phyloP scores from a whole-genome alignment of 75 land plant species.

The Larix kaempferi region DNA sequence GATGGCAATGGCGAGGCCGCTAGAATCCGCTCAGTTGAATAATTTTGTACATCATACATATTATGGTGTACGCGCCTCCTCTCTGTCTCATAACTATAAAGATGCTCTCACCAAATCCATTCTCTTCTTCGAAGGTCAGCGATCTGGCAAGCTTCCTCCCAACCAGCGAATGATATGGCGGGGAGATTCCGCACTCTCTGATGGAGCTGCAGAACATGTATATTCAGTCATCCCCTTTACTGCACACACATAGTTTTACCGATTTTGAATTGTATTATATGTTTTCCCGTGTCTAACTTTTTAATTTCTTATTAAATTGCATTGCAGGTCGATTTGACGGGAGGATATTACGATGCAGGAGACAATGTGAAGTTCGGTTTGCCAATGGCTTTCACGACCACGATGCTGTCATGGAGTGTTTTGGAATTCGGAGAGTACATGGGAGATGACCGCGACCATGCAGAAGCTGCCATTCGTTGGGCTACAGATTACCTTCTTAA shows the following conservation, averaged over 20 bases:
- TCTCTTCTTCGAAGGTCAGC: constrained; percentile 38
- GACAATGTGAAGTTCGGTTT: constrained; percentile 76
- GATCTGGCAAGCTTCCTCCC: constrained; percentile 32
- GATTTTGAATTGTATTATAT: no score
- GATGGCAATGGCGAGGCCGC: no score
- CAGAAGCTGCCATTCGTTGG: constrained; percentile 55
- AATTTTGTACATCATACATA: no score
- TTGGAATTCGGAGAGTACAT: constrained; percentile 45
- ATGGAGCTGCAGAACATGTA: constrained; percentile 24
- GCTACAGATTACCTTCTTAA: constrained; percentile 68
- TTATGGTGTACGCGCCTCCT: background rate
- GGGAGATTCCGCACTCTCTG: constrained; percentile 26
- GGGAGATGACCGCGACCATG: constrained; percentile 42
- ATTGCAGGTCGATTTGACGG: constrained; percentile 53
- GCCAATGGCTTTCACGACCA: constrained; percentile 69
- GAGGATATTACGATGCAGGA: constrained; percentile 79
- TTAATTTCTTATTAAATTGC: no score
- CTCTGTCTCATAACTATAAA: constrained; percentile 38
- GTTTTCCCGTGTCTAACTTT: no score
- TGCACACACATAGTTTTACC: no score
- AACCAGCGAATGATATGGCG: constrained; percentile 11
- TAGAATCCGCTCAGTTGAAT: no score
- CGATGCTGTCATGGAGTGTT: constrained; percentile 64
- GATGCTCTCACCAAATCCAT: constrained; percentile 28
- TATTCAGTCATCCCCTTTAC: background rate